Percentiles rank a stretch among this genome's conserved stretches.
phyloP scores from a whole-genome alignment of 1,284 basidiomycete genomes.

The Fistulinella cinereoalba region DNA sequence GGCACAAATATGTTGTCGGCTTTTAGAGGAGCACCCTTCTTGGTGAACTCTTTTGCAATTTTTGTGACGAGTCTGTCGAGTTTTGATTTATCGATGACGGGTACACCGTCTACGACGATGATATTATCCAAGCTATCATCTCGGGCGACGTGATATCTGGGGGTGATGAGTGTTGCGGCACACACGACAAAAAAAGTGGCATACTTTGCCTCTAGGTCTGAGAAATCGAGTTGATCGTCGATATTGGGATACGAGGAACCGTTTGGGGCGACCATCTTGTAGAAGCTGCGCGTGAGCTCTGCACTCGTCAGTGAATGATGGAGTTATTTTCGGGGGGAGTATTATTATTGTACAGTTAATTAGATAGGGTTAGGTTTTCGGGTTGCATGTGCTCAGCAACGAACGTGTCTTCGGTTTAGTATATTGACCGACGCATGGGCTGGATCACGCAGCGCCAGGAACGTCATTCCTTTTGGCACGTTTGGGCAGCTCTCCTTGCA shows the following conservation, averaged over 20 bases:
- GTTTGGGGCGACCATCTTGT: constrained; percentile 29
- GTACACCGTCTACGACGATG: constrained; percentile 83
- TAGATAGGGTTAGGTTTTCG: constrained; percentile 7
- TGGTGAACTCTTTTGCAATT: constrained; percentile 79
- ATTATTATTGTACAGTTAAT: not conserved
- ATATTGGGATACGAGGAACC: constrained; percentile 33
- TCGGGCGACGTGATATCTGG: constrained; percentile 77
- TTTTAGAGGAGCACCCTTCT: constrained; percentile 76
- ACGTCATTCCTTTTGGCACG: not conserved
- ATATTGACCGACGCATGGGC: not conserved
- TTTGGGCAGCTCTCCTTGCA: constrained; percentile 11
- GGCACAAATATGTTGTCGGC: constrained; percentile 78
- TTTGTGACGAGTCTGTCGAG: constrained; percentile 74
- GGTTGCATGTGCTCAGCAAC: not conserved
- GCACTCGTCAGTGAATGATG: not conserved
- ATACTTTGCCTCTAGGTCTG: constrained; percentile 92
- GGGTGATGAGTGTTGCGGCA: constrained; percentile 12
- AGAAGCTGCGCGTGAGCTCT: no score
- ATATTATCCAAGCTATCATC: constrained; percentile 87
- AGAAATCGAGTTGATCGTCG: constrained; percentile 84
- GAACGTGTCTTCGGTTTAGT: constrained; percentile 3
- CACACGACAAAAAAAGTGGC: constrained; percentile 21
- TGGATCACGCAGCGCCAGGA: not conserved
- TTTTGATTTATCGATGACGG: constrained; percentile 82
- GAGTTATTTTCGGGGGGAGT: not conserved